These are phyloP conservation scores for Cryptococcus sp. DNA, from an alignment of 1,284 basidiomycete species.

Conservation along the genomic window DNA sequence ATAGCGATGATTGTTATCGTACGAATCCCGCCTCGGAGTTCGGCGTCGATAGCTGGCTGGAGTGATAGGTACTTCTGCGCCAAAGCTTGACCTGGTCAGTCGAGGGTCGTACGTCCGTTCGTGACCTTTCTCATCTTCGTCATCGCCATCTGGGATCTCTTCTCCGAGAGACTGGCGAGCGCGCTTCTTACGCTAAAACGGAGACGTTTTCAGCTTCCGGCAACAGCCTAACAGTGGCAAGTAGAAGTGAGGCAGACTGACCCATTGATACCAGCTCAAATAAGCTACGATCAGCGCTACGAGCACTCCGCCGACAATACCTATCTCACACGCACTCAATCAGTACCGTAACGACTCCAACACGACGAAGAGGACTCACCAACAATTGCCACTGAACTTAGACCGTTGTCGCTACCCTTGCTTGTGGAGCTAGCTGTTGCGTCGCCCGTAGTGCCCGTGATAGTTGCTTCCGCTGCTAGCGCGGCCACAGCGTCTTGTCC, in stretches of 20 bases:
- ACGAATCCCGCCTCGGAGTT: conserved; percentile 1
- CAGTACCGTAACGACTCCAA: neutral
- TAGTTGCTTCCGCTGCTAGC: neutral
- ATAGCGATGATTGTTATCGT: conserved; percentile 2
- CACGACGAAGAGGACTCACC: conserved; percentile 2
- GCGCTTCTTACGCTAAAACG: conserved; percentile 13
- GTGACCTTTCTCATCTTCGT: conserved; percentile 6
- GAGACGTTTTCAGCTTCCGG: neutral
- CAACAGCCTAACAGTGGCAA: neutral
- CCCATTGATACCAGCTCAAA: conserved; percentile 19
- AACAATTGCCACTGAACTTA: conserved; percentile 16
- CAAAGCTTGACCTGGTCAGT: conserved; percentile 16
- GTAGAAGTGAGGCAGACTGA: neutral
- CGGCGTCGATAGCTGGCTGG: conserved; percentile 5
- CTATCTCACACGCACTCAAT: neutral
- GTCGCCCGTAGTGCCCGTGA: conserved; percentile 8
- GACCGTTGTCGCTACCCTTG: neutral
- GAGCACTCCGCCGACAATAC: conserved; percentile 20
- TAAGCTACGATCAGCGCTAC: conserved; percentile 13
- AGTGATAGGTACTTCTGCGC: conserved; percentile 19
- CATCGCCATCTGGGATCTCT: conserved; percentile 5
- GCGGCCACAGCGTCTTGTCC: conserved; percentile 7
- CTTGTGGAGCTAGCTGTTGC: conserved; percentile 4
- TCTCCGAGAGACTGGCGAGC: conserved; percentile 10
- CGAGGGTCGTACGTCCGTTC: conserved; percentile 5